phyloP scores from a whole-genome alignment of 495 filamentous ascomycete species.

The Tuber indicum region DNA sequence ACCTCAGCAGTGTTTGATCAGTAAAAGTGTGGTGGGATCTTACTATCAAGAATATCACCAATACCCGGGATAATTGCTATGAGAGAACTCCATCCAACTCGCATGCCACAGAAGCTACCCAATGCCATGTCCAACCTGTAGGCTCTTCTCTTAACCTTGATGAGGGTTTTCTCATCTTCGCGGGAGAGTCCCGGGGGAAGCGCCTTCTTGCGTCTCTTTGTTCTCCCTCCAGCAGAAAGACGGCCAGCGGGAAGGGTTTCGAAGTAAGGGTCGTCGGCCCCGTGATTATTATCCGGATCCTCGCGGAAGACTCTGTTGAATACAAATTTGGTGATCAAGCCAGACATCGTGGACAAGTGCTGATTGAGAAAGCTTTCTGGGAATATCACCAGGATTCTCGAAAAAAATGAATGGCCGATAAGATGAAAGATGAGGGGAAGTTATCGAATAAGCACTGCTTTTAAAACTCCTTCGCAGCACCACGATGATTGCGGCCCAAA shows the following conservation, averaged over 20 bases:
- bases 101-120: constrained; percentile 66
- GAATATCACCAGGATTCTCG: neutral
- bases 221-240: constrained; percentile 54
- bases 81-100: constrained; percentile 75
- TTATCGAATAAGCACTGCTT: neutral
- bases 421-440: neutral
- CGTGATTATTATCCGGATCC: constrained; percentile 59
- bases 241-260: constrained; percentile 65
- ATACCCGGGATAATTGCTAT: constrained; percentile 73
- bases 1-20: constrained; percentile 3
- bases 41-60: constrained; percentile 66
- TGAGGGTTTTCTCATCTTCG: constrained; percentile 72
- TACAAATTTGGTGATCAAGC: constrained; percentile 52
- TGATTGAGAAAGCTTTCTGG: neutral
- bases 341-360: constrained; percentile 47
- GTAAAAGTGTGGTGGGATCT: constrained; percentile 4
- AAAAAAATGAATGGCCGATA: neutral
- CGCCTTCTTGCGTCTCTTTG: constrained; percentile 63
- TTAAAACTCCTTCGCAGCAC: neutral
- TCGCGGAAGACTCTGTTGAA: constrained; percentile 63
- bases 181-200: constrained; percentile 65
- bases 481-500: neutral
- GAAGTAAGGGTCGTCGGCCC: constrained; percentile 63
- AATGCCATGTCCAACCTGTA: constrained; percentile 74
- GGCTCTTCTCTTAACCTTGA: constrained; percentile 69